Base-by-base conservation (phyloP, 495 filamentous ascomycete species). In the Antarctomyces pellizariae region DNA sequence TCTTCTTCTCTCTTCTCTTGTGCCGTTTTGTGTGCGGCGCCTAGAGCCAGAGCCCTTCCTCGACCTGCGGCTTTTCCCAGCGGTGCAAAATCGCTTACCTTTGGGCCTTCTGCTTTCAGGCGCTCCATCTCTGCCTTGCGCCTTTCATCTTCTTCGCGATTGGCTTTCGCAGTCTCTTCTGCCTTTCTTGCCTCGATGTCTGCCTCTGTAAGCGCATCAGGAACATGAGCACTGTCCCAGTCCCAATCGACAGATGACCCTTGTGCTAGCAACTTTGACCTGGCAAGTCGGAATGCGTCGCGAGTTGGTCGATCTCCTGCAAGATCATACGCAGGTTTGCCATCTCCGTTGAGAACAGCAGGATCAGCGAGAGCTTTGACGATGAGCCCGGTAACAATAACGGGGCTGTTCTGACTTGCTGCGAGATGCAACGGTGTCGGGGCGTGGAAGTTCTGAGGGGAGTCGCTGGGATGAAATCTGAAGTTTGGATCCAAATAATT, bases 221-320 rank as follows among this genome's bases (percentile, higher is more conserved):
- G 80, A 0, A 95, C 65, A 11, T 58, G 56, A 1, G 79, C 72
- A 1, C 45, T 50, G 2, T 69, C 59, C 89, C 89, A 97, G 44
- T 80, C 60, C 75, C 75, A 92, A 3, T 43, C 46, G 0, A 38
- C 36, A n/a, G n/a, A n/a, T n/a, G n/a, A n/a, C n/a, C n/a, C n/a
- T n/a, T n/a, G n/a, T 41, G 86, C 82, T 2, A 82, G 83, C 1
- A 93, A 54, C 39, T 84, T 73, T 24, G 60, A 56, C 5, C 86
- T 70, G 0, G 82, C 79, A 13, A 93, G 59, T 2, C 89, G 74
- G 54, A 97, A 97, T 3, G 80, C 77, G 39, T 95, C 84, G 1
- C 86, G 65, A 0, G 82, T 91, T 2, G 71, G 52, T 1, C 83
- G 64, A 43, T 95, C 79, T 16, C 89, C 79, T 6, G 77, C 65